Evolutionary conservation across 352 stramenopile genomes (phyloP).

Genomic region (Pythium chondricola): DNA sequence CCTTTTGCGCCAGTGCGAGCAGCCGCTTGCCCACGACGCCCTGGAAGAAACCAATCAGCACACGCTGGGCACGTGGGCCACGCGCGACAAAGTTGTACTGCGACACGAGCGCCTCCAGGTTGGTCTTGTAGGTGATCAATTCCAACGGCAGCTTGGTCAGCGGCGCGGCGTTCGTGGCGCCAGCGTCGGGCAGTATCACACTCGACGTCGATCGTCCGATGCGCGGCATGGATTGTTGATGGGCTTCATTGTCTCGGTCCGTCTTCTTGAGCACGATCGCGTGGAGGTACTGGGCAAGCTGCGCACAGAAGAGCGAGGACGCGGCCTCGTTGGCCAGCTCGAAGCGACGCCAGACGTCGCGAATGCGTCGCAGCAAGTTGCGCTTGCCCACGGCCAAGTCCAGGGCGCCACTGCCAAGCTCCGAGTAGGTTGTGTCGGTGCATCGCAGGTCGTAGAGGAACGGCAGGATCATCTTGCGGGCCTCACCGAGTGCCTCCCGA

Average conservation of each 20-base stretch:
- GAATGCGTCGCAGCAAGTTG: constrained; percentile 44
- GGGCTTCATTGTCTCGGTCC: constrained; percentile 46
- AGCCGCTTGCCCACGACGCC: constrained; percentile 44
- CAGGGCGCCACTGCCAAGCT: constrained; percentile 33
- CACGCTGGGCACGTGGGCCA: constrained; percentile 35
- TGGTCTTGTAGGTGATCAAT: constrained; percentile 73
- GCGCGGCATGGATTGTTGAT: constrained; percentile 37
- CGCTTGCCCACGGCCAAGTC: constrained; percentile 55
- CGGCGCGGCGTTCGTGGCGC: constrained; percentile 19
- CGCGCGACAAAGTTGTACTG: constrained; percentile 74
- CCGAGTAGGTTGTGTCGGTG: constrained; percentile 24
- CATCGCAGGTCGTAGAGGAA: constrained; percentile 49
- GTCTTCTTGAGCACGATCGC: constrained; percentile 64
- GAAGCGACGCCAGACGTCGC: constrained; percentile 42
- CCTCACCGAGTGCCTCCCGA: constrained; percentile 35
- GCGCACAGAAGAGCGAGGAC: constrained; percentile 58
- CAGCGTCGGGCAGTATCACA: constrained; percentile 33
- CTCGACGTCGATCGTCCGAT: constrained; percentile 44
- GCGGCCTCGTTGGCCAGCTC: constrained; percentile 54
- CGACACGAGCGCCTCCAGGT: constrained; percentile 69
- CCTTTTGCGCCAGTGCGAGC: constrained; percentile 33
- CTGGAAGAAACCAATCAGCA: constrained; percentile 58
- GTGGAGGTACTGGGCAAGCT: constrained; percentile 62
- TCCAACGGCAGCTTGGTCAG: constrained; percentile 54
- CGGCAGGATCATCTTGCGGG: constrained; percentile 39